These are phyloP conservation scores for Scheffersomyces lignosus DNA, from an alignment of 805 yeast genomes.

Conservation along the genomic window DNA sequence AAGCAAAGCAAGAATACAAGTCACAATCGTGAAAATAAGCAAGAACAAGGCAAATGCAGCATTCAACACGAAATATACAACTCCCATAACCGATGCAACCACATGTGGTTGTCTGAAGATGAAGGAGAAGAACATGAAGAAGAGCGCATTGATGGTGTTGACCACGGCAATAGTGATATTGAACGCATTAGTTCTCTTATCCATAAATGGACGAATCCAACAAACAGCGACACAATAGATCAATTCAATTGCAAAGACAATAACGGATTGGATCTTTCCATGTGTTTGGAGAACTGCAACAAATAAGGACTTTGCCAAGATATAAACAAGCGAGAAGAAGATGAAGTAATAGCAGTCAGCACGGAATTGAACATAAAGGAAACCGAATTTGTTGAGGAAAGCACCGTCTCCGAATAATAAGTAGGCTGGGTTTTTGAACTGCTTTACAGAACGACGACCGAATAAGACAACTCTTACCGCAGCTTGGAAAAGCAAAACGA, in stretches of 20 bases:
- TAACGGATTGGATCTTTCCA: constrained; percentile 81
- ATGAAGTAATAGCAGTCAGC: constrained; percentile 89
- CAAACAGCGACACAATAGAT: constrained; percentile 64
- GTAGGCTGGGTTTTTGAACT: constrained; percentile 91
- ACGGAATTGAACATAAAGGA: constrained; percentile 85
- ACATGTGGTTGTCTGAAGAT: constrained; percentile 80
- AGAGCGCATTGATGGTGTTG: constrained; percentile 76
- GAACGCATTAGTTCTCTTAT: constrained; percentile 90
- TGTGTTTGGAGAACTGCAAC: constrained; percentile 81
- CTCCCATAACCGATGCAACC: constrained; percentile 90
- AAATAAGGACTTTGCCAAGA: constrained; percentile 72
- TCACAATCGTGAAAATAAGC: constrained; percentile 80
- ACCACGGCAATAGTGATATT: constrained; percentile 83
- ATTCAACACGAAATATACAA: constrained; percentile 84
- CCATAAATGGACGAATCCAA: constrained; percentile 86
- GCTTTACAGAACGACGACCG: constrained; percentile 68
- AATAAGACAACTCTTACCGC: constrained; percentile 68
- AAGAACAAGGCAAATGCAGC: constrained; percentile 85
- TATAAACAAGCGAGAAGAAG: constrained; percentile 60
- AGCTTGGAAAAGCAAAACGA: constrained; percentile 68
- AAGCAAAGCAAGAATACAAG: constrained; percentile 80
- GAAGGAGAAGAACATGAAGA: constrained; percentile 86
- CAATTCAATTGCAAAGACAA: constrained; percentile 75
- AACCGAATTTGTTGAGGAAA: constrained; percentile 85
- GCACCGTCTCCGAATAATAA: constrained; percentile 80